Percentiles rank a stretch among this genome's conserved stretches.
Evolutionary conservation across 257 asterid genomes (phyloP).

Genomic region (Forsythia viridissima): DNA sequence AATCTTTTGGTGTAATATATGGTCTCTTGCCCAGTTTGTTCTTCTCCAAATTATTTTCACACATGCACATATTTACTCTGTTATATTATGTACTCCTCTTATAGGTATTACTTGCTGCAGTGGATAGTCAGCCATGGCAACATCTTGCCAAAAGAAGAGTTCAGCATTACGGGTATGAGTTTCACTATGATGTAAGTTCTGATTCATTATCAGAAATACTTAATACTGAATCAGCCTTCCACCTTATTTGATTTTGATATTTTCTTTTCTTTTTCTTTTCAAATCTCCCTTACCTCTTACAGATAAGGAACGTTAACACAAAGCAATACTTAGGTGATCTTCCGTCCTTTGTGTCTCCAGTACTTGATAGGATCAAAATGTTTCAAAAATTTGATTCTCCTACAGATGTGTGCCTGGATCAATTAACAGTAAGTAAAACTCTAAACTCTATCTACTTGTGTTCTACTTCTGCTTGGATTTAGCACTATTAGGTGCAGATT

Average conservation of each 20-base stretch:
- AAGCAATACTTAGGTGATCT: constrained; percentile 77
- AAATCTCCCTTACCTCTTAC: constrained; percentile 25
- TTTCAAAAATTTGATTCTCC: constrained; percentile 48
- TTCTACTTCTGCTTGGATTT: constrained; percentile 6
- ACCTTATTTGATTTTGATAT: neutral
- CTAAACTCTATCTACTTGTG: neutral
- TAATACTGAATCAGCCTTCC: constrained; percentile 3
- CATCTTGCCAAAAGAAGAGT: constrained; percentile 93
- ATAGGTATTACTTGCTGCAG: constrained; percentile 85
- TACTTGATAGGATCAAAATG: constrained; percentile 56
- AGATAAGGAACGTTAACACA: constrained; percentile 90
- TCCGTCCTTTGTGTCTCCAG: constrained; percentile 68
- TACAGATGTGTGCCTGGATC: constrained; percentile 55
- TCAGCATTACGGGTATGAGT: constrained; percentile 93
- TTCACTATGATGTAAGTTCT: constrained; percentile 72
- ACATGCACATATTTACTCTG: neutral
- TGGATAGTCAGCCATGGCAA: constrained; percentile 71
- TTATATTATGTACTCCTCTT: constrained; percentile 11
- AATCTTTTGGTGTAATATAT: constrained; percentile 25
- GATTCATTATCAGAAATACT: neutral
- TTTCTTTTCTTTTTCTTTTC: constrained; percentile 8
- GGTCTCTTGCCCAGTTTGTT: constrained; percentile 13
- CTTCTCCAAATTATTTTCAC: neutral
- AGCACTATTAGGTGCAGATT: neutral
- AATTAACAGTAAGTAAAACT: constrained; percentile 68